phyloP scores from a whole-genome alignment of 495 filamentous ascomycete species.

The Lasiosphaeria miniovina region DNA sequence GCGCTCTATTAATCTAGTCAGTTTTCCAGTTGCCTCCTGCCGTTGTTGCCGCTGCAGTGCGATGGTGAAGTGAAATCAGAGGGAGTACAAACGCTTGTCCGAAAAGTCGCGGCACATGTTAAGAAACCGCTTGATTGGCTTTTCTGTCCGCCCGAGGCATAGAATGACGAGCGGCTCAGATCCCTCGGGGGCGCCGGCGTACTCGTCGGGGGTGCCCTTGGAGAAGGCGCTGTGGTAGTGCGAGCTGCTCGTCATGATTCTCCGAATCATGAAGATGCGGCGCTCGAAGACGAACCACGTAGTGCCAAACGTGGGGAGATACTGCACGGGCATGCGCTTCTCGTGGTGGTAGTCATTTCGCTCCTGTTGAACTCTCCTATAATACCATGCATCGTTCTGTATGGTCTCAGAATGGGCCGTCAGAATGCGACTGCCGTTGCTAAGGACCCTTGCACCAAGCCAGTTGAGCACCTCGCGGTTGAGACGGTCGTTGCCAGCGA shows the following conservation, averaged over 20 bases:
- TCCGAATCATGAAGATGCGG: conserved; percentile 40
- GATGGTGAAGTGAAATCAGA: no score
- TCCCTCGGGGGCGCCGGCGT: conserved; percentile 38
- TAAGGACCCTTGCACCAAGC: conserved; percentile 39
- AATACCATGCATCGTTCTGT: conserved; percentile 27
- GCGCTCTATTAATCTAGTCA: conserved; percentile 18
- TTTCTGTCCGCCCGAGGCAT: conserved; percentile 45
- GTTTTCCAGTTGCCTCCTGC: no score
- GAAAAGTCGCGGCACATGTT: conserved; percentile 43
- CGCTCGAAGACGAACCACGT: conserved; percentile 43
- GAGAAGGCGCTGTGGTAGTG: conserved; percentile 18
- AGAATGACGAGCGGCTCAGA: conserved; percentile 46
- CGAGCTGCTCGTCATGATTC: conserved; percentile 28
- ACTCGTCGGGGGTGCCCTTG: conserved; percentile 31
- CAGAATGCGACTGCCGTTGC: conserved; percentile 36
- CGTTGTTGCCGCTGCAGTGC: no score
- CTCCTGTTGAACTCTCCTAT: conserved; percentile 28
- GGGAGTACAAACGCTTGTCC: conserved; percentile 29
- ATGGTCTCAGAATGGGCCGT: conserved; percentile 40
- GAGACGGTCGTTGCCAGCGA: conserved; percentile 40
- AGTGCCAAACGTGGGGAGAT: conserved; percentile 44
- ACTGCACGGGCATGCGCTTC: conserved; percentile 42
- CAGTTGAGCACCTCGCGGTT: conserved; percentile 45
- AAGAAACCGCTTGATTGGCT: conserved; percentile 43
- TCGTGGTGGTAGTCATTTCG: conserved; percentile 40